Evolutionary conservation across 352 stramenopile genomes (phyloP).

Genomic region (Globisporangium echinulatum): DNA sequence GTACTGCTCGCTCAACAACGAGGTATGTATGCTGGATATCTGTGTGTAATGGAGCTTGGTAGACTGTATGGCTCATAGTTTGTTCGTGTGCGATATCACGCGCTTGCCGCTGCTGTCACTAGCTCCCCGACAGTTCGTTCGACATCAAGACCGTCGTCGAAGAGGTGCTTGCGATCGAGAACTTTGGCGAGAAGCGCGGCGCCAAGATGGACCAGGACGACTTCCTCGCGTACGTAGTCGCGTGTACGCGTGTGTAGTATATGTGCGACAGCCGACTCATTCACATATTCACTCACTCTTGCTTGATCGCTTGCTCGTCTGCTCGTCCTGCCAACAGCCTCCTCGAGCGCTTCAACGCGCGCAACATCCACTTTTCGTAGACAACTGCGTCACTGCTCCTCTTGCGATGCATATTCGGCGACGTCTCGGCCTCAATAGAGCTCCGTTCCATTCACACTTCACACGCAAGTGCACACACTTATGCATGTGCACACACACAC

Average conservation of each 20-base stretch:
- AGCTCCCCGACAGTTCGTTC: constrained; percentile 69
- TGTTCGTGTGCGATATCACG: neutral
- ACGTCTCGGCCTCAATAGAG: neutral
- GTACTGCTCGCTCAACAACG: constrained; percentile 89
- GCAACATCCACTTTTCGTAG: constrained; percentile 96
- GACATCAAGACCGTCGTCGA: constrained; percentile 93
- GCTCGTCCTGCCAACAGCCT: constrained; percentile 33
- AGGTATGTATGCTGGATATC: constrained; percentile 22
- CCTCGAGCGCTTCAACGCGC: constrained; percentile 94
- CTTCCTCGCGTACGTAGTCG: constrained; percentile 85
- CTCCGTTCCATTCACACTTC: neutral
- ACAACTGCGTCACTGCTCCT: neutral
- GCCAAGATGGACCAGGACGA: constrained; percentile 98
- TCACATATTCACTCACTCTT: too few species aligned
- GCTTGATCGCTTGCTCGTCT: too few species aligned
- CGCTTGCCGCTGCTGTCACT: neutral
- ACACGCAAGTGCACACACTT: neutral
- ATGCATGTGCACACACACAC: neutral
- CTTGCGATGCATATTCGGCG: neutral
- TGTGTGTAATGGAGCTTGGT: too few species aligned
- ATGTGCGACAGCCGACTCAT: neutral
- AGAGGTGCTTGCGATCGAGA: constrained; percentile 87
- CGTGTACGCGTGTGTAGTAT: neutral
- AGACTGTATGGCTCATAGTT: too few species aligned
- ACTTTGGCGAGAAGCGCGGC: constrained; percentile 85